phyloP scores from a whole-genome alignment of 1,284 basidiomycete genomes.

The Agaricales sp. region DNA sequence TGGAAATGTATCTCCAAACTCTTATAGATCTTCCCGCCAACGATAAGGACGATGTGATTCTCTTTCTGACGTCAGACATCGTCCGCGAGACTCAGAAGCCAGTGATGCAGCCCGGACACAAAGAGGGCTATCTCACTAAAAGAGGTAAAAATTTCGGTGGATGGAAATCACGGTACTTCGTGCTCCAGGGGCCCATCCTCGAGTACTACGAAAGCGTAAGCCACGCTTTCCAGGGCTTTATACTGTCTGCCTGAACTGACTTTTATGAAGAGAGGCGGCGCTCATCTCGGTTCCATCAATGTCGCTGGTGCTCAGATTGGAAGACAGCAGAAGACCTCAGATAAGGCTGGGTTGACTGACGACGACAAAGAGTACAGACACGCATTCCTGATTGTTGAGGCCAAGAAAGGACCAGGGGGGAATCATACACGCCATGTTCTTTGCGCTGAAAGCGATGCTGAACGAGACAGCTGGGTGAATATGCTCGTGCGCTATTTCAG shows the following conservation, averaged over 20 bases:
- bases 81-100: slow-evolving; percentile 65
- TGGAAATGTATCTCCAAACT: slow-evolving; percentile 86
- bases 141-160: slow-evolving; percentile 94
- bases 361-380: slow-evolving; percentile 94
- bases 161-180: slow-evolving; percentile 94
- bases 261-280: slow-evolving; percentile 66
- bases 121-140: slow-evolving; percentile 95
- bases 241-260: too few relatives aligned
- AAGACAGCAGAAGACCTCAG: slow-evolving; percentile 42
- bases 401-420: slow-evolving; percentile 59
- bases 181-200: slow-evolving; percentile 77
- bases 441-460: slow-evolving; percentile 90
- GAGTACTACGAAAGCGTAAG: slow-evolving; percentile 93
- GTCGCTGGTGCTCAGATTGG: slow-evolving; percentile 86
- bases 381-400: slow-evolving; percentile 94
- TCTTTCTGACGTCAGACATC: slow-evolving; percentile 87
- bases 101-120: slow-evolving; percentile 74
- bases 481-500: slow-evolving; percentile 81
- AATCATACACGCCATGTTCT: slow-evolving; percentile 81
- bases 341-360: slow-evolving; percentile 39
- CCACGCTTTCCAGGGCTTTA: too few relatives aligned
- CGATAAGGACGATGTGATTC: slow-evolving; percentile 84
- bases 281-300: slow-evolving; percentile 81
- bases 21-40: slow-evolving; percentile 77
- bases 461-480: slow-evolving; percentile 92